Percentiles rank a stretch among this genome's conserved stretches.
Evolutionary conservation across 2,329 filamentous ascomycete species (phyloP).

Genomic region (Aspergillus ochraceus): DNA sequence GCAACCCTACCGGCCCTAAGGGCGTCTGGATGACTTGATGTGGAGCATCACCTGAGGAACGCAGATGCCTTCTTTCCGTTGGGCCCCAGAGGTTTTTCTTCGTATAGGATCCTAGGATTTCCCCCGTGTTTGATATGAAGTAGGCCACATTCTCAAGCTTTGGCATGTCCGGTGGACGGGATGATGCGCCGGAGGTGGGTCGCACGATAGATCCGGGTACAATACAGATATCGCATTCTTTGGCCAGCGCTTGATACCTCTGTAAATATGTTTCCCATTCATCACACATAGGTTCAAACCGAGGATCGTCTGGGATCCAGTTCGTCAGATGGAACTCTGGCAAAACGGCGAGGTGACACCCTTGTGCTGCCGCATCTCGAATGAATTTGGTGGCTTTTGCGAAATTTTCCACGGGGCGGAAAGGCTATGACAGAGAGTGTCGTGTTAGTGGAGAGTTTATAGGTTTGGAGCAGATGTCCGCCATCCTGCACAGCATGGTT

Average conservation of each 20-base stretch:
- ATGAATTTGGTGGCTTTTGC: slow-evolving; percentile 41
- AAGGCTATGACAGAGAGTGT: neutral
- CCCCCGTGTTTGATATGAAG: slow-evolving; percentile 53
- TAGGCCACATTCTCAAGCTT: slow-evolving; percentile 54
- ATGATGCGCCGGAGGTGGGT: slow-evolving; percentile 22
- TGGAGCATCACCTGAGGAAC: neutral
- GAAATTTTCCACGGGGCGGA: slow-evolving; percentile 9
- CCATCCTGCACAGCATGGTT: neutral
- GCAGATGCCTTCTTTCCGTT: neutral
- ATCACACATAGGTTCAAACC: slow-evolving; percentile 47
- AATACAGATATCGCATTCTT: slow-evolving; percentile 44
- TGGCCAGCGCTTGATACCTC: slow-evolving; percentile 54
- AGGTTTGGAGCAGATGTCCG: too few relatives aligned
- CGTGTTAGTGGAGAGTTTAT: neutral
- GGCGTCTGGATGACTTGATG: slow-evolving; percentile 39
- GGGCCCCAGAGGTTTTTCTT: slow-evolving; percentile 39
- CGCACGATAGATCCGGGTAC: slow-evolving; percentile 53
- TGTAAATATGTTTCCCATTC: slow-evolving; percentile 52
- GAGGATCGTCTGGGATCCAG: slow-evolving; percentile 50
- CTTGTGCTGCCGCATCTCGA: slow-evolving; percentile 44
- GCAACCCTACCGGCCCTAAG: slow-evolving; percentile 53
- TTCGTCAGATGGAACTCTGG: slow-evolving; percentile 58
- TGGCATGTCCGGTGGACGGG: slow-evolving; percentile 29
- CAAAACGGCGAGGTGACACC: slow-evolving; percentile 57
- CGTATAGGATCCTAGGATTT: slow-evolving; percentile 53